Evolutionary conservation across 768 basidiomycete genomes (phyloP).

Genomic region (Hypholoma fasciculare): DNA sequence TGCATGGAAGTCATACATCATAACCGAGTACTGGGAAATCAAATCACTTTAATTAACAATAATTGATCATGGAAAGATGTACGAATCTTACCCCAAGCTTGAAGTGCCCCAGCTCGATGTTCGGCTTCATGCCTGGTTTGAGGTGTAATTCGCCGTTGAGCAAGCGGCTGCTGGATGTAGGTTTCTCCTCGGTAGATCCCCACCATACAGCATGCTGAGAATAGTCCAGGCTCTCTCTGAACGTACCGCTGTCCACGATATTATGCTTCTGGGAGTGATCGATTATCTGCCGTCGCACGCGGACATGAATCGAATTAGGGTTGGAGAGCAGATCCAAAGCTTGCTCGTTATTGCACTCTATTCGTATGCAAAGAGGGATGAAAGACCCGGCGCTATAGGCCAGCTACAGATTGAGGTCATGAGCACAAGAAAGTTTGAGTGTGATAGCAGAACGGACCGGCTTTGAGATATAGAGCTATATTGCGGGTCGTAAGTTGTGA

Average conservation of each 20-base stretch:
- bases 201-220: slow-evolving; percentile 18
- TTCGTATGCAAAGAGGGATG: slow-evolving; percentile 33
- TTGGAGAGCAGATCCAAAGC: slow-evolving; percentile 33
- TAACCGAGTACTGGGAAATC: slow-evolving; percentile 31
- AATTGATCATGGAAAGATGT: neutral
- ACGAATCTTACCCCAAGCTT: slow-evolving; percentile 30
- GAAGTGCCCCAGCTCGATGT: slow-evolving; percentile 36
- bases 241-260: slow-evolving; percentile 3
- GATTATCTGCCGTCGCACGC: slow-evolving; percentile 15
- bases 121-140: slow-evolving; percentile 31
- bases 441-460: slow-evolving; percentile 28
- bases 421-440: neutral
- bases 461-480: slow-evolving; percentile 37
- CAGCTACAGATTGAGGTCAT: slow-evolving; percentile 24
- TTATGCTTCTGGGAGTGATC: slow-evolving; percentile 2
- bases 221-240: slow-evolving; percentile 11
- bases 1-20: slow-evolving; percentile 36
- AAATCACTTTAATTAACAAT: neutral
- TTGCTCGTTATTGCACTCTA: slow-evolving; percentile 31
- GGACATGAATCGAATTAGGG: slow-evolving; percentile 30
- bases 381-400: slow-evolving; percentile 38
- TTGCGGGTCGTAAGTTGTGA: neutral
- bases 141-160: slow-evolving; percentile 39
- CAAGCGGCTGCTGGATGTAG: slow-evolving; percentile 4
- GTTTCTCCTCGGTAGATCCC: slow-evolving; percentile 18